Percentiles rank a stretch among this genome's conserved stretches.
Evolutionary conservation across 495 filamentous ascomycete species (phyloP).

Genomic region (Aspergillus conjunctus): DNA sequence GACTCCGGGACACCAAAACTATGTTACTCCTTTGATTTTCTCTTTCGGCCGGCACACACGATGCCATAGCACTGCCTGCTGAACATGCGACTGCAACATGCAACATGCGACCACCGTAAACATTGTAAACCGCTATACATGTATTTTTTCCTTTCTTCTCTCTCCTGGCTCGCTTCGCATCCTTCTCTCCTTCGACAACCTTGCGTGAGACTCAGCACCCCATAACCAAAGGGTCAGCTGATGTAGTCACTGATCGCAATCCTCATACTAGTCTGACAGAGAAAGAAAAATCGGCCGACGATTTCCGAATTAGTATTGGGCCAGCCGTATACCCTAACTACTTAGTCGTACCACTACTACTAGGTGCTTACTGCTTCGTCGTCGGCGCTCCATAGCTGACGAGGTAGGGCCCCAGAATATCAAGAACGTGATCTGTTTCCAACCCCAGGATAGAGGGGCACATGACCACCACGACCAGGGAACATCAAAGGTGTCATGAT

Average conservation of each 20-base stretch:
- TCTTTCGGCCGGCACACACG: too few species aligned
- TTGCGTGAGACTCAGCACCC: neutral
- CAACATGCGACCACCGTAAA: too few species aligned
- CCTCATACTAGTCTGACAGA: constrained; percentile 4
- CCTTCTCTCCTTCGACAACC: neutral
- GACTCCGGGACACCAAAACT: too few species aligned
- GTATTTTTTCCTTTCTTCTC: neutral
- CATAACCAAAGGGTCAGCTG: constrained; percentile 7
- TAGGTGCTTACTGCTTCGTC: too few species aligned
- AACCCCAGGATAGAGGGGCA: neutral
- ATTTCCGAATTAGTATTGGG: neutral
- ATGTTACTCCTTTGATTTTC: too few species aligned
- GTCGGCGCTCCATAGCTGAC: too few species aligned
- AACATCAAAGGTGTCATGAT: neutral
- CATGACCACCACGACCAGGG: neutral
- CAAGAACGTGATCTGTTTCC: neutral
- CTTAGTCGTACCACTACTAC: neutral
- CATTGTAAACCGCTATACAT: too few species aligned
- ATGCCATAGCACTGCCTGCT: too few species aligned
- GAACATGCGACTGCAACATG: too few species aligned
- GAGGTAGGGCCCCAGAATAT: neutral
- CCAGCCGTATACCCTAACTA: neutral
- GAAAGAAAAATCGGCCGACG: neutral
- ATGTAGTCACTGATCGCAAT: neutral
- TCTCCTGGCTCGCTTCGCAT: neutral